Evolutionary conservation across 2,329 filamentous ascomycete species (phyloP).

Genomic region (Colletotrichum tabaci): DNA sequence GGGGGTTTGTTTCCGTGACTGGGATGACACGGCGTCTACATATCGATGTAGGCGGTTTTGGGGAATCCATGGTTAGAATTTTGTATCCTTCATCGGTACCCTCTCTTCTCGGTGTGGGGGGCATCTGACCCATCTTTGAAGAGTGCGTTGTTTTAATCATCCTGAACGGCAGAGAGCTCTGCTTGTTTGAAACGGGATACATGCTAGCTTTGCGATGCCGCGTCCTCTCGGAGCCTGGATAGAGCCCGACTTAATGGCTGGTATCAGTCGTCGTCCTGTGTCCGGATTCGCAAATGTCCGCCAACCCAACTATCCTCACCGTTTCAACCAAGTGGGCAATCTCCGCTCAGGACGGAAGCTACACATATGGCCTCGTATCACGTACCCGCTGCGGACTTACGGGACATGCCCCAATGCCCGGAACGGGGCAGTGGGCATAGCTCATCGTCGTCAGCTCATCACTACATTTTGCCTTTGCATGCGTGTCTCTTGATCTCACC

Average conservation of each 20-base stretch:
- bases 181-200: too few species aligned
- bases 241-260: background rate
- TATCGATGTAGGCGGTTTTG: background rate
- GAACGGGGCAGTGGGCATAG: slow-evolving; percentile 10
- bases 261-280: background rate
- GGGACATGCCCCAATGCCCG: too few species aligned
- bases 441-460: slow-evolving; percentile 24
- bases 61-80: background rate
- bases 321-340: background rate
- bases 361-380: background rate
- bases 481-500: background rate
- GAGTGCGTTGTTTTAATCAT: background rate
- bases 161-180: background rate
- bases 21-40: background rate
- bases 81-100: background rate
- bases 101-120: background rate
- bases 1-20: background rate
- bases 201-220: background rate
- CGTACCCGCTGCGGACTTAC: too few species aligned
- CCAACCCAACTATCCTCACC: background rate
- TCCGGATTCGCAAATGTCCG: background rate
- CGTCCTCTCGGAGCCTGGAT: background rate
- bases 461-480: slow-evolving; percentile 2
- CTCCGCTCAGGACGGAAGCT: background rate
- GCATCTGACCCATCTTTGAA: background rate